A percentile compares a stretch with the other conserved stretches of the same genome.
Evolutionary conservation across 768 basidiomycete genomes (phyloP).

Genomic region (Mrakia frigida): DNA sequence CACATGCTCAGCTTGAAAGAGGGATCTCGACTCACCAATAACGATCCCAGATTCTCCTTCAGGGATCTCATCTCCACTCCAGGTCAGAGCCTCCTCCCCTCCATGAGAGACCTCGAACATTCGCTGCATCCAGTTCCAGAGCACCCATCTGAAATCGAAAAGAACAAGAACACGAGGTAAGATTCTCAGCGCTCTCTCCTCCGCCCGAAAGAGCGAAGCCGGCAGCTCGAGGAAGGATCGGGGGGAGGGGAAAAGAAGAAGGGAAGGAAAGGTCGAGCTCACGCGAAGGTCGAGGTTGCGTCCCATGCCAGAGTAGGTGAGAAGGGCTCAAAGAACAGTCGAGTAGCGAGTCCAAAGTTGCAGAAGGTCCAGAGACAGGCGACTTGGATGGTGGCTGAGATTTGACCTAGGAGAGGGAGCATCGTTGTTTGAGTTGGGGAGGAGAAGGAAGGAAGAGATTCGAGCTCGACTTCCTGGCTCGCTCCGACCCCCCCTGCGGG

Average conservation of each 20-base stretch:
- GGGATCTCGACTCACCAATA: neutral
- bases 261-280: neutral
- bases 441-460: neutral
- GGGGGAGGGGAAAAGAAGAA: neutral
- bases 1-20: too few species aligned
- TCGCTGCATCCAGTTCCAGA: constrained; percentile 19
- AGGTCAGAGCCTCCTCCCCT: constrained; percentile 1
- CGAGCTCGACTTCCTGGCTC: too few species aligned
- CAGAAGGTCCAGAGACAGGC: constrained; percentile 8
- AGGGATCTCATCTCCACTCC: constrained; percentile 1
- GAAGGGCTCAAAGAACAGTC: neutral
- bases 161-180: neutral
- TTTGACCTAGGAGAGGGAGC: neutral
- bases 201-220: too few species aligned
- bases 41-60: constrained; percentile 18
- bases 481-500: too few species aligned
- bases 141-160: neutral
- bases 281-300: neutral
- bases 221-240: neutral
- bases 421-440: neutral
- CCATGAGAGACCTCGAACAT: constrained; percentile 12
- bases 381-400: constrained; percentile 1
- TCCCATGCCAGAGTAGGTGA: neutral
- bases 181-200: neutral
- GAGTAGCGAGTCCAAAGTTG: neutral